Conservation (phyloP, 1,139 yeast genomes). For the Kodamaea sp. region DNA sequence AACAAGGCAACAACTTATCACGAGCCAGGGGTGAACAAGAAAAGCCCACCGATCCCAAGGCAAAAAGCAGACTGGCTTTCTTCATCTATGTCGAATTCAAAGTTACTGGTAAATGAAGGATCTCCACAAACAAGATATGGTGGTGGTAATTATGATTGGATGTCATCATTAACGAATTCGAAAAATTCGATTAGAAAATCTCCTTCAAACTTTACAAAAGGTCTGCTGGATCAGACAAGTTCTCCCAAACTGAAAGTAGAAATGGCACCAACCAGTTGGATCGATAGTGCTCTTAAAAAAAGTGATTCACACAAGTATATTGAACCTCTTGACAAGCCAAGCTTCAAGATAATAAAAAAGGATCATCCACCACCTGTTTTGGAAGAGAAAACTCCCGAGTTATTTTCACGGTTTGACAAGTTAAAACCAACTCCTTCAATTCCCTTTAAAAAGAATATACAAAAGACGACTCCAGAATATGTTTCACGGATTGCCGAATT, state of each 20-base stretch:
- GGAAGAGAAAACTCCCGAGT: slow-evolving; percentile 12
- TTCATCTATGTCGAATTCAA: slow-evolving; percentile 12
- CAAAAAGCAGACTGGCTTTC: slow-evolving; percentile 17
- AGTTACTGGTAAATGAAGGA: slow-evolving; percentile 5
- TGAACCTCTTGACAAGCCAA: slow-evolving; percentile 13
- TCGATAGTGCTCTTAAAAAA: slow-evolving; percentile 21
- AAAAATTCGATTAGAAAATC: slow-evolving; percentile 11
- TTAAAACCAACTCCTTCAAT: slow-evolving; percentile 5
- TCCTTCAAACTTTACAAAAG: slow-evolving; percentile 4
- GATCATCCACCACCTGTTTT: slow-evolving; percentile 8
- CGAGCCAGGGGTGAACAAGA: slow-evolving; percentile 6
- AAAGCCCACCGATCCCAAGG: slow-evolving; percentile 7
- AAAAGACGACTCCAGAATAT: slow-evolving; percentile 8
- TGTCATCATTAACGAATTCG: slow-evolving; percentile 15
- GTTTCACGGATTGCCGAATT: slow-evolving; percentile 10
- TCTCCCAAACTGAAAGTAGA: slow-evolving; percentile 6
- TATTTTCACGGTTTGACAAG: slow-evolving; percentile 10
- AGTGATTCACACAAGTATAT: slow-evolving; percentile 15
- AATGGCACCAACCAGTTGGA: slow-evolving; percentile 19
- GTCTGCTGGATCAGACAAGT: background rate
- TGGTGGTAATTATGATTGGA: slow-evolving; percentile 12
- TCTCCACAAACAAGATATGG: slow-evolving; percentile 4
- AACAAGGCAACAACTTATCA: slow-evolving; percentile 11
- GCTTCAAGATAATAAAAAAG: slow-evolving; percentile 13
- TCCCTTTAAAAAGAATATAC: slow-evolving; percentile 2